Base-by-base conservation (phyloP, 2,329 filamentous ascomycete genomes). In the Ophiostoma sp. region DNA sequence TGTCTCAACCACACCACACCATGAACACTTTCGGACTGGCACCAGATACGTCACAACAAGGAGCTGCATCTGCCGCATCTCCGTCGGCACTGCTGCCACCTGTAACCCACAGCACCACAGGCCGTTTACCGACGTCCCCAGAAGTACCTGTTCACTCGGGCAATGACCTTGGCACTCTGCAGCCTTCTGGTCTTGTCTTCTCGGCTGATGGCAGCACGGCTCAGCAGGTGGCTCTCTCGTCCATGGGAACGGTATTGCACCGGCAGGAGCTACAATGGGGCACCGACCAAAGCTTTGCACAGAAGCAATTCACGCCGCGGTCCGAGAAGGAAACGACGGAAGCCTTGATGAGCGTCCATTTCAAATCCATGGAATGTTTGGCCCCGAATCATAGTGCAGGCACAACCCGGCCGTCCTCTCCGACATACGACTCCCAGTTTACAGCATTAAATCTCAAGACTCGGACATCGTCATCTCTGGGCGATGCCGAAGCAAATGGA, bases 211-310 rank as follows among this genome's bases (percentile, higher is more conserved):
- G 68, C 11, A 39, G 28, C 19, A 19, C 39, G 12, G 15, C 33
- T 12, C 59, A 52, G 25, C 71, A 61, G 39, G 55, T 55, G 25
- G 52, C 45, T 6, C 19, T 48, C n/a, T 55, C 36, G 1, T 45
- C 36, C 45, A 22, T n/a, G 12, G 57, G 12, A 28, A 11, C 33
- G 12, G 4, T 61, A 2, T 2, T 36, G 9, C 70, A 52, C 33
- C 22, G 70, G 11, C 28, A 57, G 8, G 70, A 78, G 81, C 81
- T 48, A 81, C 79, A 71, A 79, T 81, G 75, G 87, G 91, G 91
- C 11, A 91, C 91, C 0, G 91, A 93, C 80, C 80, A 85, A n/a
- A 88, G 84, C 73, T 93, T 93, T 79, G 85, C 83, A 75, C 80
- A 82, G 28, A 79, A 72, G 22, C 75, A 85, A 75, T 93, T 90